These are phyloP conservation scores for Quercus rubra DNA, from an alignment of 306 rosid genomes.

Conservation along the genomic window DNA sequence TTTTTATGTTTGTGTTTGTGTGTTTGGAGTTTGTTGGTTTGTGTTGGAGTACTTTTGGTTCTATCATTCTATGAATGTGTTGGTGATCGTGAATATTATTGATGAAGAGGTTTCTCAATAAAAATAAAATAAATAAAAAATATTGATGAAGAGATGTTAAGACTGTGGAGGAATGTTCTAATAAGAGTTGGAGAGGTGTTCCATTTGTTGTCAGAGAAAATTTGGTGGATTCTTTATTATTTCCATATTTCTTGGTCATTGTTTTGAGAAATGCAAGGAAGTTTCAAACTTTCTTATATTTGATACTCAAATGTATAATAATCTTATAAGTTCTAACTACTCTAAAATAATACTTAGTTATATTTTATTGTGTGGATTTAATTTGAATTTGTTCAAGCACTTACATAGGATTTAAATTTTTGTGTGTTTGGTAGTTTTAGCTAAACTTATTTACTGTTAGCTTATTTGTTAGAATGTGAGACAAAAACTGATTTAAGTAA, in stretches of 20 bases:
- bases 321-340: not conserved
- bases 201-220: not conserved
- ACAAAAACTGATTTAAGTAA: too few species aligned
- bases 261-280: too few species aligned
- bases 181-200: not conserved
- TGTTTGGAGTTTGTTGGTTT: not conserved
- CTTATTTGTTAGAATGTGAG: too few species aligned
- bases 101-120: not conserved
- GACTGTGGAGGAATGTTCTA: not conserved
- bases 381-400: not conserved
- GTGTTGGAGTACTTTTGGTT: not conserved
- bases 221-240: not conserved
- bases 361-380: not conserved
- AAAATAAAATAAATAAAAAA: too few species aligned
- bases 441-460: too few species aligned
- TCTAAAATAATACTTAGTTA: not conserved
- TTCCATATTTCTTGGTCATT: not conserved
- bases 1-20: not conserved
- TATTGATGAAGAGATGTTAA: not conserved
- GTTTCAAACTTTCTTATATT: not conserved
- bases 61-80: not conserved
- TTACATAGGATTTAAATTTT: too few species aligned
- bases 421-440: too few species aligned
- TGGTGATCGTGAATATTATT: not conserved
- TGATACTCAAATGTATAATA: not conserved